Percentiles rank a stretch among this genome's conserved stretches.
These are phyloP conservation scores for Fusarium keratoplasticum DNA, from an alignment of 2,329 filamentous ascomycete genomes.

Conservation along the genomic window DNA sequence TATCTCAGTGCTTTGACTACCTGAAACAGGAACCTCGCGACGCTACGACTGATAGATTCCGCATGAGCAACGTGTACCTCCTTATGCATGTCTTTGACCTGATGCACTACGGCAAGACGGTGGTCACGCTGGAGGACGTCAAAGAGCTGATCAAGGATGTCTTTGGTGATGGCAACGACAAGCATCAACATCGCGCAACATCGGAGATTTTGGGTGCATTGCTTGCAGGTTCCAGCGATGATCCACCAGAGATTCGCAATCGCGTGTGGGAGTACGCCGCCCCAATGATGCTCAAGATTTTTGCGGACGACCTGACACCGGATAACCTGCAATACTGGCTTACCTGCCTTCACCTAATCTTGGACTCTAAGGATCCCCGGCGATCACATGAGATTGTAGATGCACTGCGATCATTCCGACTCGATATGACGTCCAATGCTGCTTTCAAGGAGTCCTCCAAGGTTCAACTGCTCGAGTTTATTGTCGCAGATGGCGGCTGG, in stretches of 20 bases:
- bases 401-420: conserved; percentile 82
- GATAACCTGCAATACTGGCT: conserved; percentile 97
- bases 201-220: conserved; percentile 92
- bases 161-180: conserved; percentile 94
- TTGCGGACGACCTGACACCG: conserved; percentile 91
- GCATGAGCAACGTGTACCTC: conserved; percentile 87
- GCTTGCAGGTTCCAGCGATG: conserved; percentile 83
- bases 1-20: conserved; percentile 88
- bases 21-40: conserved; percentile 97
- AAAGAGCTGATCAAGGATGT: conserved; percentile 81
- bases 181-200: conserved; percentile 96
- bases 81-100: conserved; percentile 92
- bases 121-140: conserved; percentile 86
- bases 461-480: conserved; percentile 88
- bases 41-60: conserved; percentile 82
- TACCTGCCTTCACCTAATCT: conserved; percentile 88
- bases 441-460: conserved; percentile 99
- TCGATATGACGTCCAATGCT: conserved; percentile 95
- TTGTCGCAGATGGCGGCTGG: conserved; percentile 91
- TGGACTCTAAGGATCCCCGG: conserved; percentile 90
- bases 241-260: conserved; percentile 77
- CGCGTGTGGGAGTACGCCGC: conserved; percentile 90
- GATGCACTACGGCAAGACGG: conserved; percentile 82
- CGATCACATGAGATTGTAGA: conserved; percentile 88
- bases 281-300: conserved; percentile 85